Percentiles rank a stretch among this genome's conserved stretches.
These are phyloP conservation scores for Stachybotrys chartarum DNA, from an alignment of 2,329 filamentous ascomycete species.

Conservation along the genomic window DNA sequence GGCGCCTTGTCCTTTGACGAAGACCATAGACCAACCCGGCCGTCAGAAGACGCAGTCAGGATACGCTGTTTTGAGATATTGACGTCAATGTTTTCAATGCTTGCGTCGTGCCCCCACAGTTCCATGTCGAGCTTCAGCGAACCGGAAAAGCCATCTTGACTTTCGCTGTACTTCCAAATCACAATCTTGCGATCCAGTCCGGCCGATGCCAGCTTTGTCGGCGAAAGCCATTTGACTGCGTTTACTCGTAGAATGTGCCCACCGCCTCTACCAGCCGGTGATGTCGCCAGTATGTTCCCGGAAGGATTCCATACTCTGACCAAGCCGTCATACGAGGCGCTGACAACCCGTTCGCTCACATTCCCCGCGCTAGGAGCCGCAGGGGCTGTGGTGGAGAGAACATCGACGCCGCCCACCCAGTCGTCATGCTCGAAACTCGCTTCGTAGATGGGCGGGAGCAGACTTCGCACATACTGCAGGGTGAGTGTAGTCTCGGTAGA, in stretches of 20 bases:
- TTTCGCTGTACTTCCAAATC: conserved; percentile 81
- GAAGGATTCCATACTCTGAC: conserved; percentile 86
- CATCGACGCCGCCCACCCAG: conserved; percentile 86
- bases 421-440: conserved; percentile 96
- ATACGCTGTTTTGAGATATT: conserved; percentile 69
- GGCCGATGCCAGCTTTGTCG: conserved; percentile 72
- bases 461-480: conserved; percentile 86
- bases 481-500: conserved; percentile 82
- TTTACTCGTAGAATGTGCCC: conserved; percentile 75
- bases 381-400: conserved; percentile 61
- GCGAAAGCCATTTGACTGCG: conserved; percentile 74
- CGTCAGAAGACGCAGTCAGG: conserved; percentile 78
- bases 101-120: conserved; percentile 73
- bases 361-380: conserved; percentile 41
- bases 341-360: conserved; percentile 59
- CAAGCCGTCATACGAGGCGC: conserved; percentile 87
- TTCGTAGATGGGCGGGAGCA: conserved; percentile 83
- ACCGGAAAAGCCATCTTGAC: conserved; percentile 50
- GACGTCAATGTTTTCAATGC: conserved; percentile 67
- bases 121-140: conserved; percentile 68
- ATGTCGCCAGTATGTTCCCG: conserved; percentile 76
- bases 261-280: conserved; percentile 55
- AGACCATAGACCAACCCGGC: conserved; percentile 82
- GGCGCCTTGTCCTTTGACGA: conserved; percentile 71
- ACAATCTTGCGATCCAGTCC: conserved; percentile 80